Conservation (phyloP, 768 basidiomycete genomes). For the Naganishia vishniacii region DNA sequence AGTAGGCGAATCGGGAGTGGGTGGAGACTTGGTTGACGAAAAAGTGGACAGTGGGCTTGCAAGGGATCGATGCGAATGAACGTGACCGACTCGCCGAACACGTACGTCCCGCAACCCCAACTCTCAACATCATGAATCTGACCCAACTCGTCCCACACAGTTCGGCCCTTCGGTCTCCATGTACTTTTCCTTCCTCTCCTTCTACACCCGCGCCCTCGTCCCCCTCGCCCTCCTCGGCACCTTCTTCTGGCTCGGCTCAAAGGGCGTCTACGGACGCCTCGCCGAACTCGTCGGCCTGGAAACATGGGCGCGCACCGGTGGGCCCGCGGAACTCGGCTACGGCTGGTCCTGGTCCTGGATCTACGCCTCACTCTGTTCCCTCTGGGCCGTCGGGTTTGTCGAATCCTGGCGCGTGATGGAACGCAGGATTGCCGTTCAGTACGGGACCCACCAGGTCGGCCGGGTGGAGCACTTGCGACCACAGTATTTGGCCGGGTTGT, state of each 20-base stretch:
- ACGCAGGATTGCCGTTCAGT: conserved; percentile 71
- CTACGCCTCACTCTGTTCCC: conserved; percentile 68
- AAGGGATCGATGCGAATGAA: conserved; percentile 55
- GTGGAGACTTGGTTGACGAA: conserved; percentile 61
- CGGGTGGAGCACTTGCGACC: conserved; percentile 39
- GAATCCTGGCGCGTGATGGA: conserved; percentile 85
- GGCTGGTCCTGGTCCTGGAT: conserved; percentile 63
- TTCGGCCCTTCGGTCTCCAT: conserved; percentile 73
- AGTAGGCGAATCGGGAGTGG: conserved; percentile 1
- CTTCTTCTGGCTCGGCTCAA: conserved; percentile 59
- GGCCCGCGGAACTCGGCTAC: conserved; percentile 14
- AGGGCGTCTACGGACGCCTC: conserved; percentile 25
- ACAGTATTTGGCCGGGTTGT: conserved; percentile 40
- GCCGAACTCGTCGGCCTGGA: conserved; percentile 25
- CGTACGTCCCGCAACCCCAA: conserved; percentile 52
- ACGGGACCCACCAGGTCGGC: conserved; percentile 65
- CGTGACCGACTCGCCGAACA: conserved; percentile 69
- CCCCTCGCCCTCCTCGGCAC: conserved; percentile 70
- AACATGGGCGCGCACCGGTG: conserved; percentile 17
- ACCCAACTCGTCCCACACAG: conserved; percentile 44
- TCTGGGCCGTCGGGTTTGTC: conserved; percentile 81
- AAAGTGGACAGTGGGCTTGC: conserved; percentile 49
- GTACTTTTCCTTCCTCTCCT: conserved; percentile 78
- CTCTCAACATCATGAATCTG: not conserved
- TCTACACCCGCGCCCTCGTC: conserved; percentile 72